phyloP scores from a whole-genome alignment of 2,329 filamentous ascomycete genomes.

The Huntiella moniliformis region DNA sequence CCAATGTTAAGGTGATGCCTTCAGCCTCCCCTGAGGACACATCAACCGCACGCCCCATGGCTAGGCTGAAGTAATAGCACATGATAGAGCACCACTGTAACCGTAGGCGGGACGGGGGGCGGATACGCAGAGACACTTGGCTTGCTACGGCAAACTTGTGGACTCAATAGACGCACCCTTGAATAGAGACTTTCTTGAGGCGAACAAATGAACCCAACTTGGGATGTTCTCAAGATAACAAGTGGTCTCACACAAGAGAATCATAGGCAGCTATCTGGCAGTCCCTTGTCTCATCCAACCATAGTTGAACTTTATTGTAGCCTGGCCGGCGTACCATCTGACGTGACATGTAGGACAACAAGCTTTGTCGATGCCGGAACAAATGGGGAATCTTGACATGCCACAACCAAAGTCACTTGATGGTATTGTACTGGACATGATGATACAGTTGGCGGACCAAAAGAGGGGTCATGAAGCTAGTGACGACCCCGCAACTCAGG shows the following conservation, averaged over 20 bases:
- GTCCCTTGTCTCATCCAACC: no score
- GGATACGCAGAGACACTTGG: not conserved
- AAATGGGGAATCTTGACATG: not conserved
- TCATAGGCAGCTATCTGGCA: not conserved
- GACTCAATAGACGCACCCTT: no score
- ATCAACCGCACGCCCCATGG: constrained; percentile 11
- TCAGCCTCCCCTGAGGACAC: constrained; percentile 12
- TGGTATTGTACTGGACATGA: no score
- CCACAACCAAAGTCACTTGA: no score
- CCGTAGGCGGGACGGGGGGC: constrained; percentile 1
- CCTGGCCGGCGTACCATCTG: no score
- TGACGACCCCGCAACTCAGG: not conserved
- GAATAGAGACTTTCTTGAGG: no score
- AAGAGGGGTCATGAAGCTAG: no score
- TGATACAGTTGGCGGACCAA: no score
- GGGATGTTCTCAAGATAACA: constrained; percentile 1
- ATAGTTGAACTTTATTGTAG: no score
- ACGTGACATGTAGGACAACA: no score
- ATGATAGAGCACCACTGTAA: not conserved
- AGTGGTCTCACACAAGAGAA: constrained; percentile 7
- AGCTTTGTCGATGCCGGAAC: not conserved
- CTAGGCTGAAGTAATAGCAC: constrained; percentile 9
- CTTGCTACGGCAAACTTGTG: not conserved
- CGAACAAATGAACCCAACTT: not conserved
- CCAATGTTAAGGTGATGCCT: constrained; percentile 5